Percentiles rank a stretch among this genome's conserved stretches.
Evolutionary conservation across 2,329 filamentous ascomycete genomes (phyloP).

Genomic region (Canariomyces notabilis): DNA sequence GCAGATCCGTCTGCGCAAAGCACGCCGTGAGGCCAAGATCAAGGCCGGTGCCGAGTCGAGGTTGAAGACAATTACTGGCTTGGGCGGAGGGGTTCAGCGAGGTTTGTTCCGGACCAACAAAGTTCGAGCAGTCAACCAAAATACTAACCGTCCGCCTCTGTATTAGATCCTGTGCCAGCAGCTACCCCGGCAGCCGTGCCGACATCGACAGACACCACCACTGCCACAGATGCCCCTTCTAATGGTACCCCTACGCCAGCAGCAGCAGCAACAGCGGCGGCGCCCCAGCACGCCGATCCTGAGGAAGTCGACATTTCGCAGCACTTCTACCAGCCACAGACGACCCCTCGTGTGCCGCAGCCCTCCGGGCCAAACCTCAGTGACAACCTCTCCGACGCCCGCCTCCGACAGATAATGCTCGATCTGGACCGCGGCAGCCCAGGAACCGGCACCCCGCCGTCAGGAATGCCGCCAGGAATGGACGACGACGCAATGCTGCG

Average conservation of each 20-base stretch:
- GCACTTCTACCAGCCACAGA: slow-evolving; percentile 59
- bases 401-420: slow-evolving; percentile 61
- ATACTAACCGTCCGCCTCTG: neutral
- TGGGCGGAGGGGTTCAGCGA: slow-evolving; percentile 51
- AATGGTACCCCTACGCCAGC: slow-evolving; percentile 24
- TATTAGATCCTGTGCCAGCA: slow-evolving; percentile 2
- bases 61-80: slow-evolving; percentile 68
- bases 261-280: slow-evolving; percentile 30
- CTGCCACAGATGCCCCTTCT: slow-evolving; percentile 32
- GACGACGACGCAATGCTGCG: slow-evolving; percentile 63
- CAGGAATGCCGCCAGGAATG: slow-evolving; percentile 7
- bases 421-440: slow-evolving; percentile 46
- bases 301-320: slow-evolving; percentile 76
- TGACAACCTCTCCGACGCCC: slow-evolving; percentile 47
- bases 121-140: neutral
- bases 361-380: slow-evolving; percentile 19
- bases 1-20: slow-evolving; percentile 70
- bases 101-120: slow-evolving; percentile 2
- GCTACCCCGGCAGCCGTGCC: too few species aligned
- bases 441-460: neutral
- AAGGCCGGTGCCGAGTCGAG: slow-evolving; percentile 64
- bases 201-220: too few species aligned
- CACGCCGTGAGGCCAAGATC: slow-evolving; percentile 75
- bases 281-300: slow-evolving; percentile 52
- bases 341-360: slow-evolving; percentile 36